phyloP scores from a whole-genome alignment of 2,329 filamentous ascomycete species.

The Botryotinia convoluta region DNA sequence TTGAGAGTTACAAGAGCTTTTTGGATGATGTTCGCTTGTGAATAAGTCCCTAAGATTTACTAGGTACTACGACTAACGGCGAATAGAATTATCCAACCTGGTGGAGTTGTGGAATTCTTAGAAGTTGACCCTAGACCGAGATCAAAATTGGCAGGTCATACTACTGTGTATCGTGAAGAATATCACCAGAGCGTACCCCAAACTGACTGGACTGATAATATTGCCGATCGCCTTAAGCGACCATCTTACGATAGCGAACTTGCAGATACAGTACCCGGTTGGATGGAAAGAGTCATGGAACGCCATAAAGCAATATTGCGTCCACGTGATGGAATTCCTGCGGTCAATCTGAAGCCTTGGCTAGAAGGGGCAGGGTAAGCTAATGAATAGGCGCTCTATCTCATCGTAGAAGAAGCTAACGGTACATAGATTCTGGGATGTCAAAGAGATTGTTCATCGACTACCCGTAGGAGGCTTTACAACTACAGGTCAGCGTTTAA shows the following conservation, averaged over 20 bases:
- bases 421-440: conserved; percentile 35
- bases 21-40: conserved; percentile 36
- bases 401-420: conserved; percentile 16
- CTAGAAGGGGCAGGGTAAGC: conserved; percentile 35
- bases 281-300: conserved; percentile 33
- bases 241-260: conserved; percentile 29
- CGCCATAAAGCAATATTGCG: conserved; percentile 31
- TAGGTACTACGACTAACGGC: conserved; percentile 9
- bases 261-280: conserved; percentile 31
- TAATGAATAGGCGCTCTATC: not conserved
- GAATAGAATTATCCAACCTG: conserved; percentile 32
- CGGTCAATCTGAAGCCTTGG: conserved; percentile 35
- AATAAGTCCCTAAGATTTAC: conserved; percentile 7
- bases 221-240: conserved; percentile 33
- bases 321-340: conserved; percentile 34
- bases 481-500: conserved; percentile 1
- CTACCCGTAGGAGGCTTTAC: conserved; percentile 29
- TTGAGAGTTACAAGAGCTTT: conserved; percentile 35
- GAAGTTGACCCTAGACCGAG: conserved; percentile 37
- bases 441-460: conserved; percentile 32
- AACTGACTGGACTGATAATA: conserved; percentile 33
- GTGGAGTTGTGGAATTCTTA: conserved; percentile 37
- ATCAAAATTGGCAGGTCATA: conserved; percentile 5
- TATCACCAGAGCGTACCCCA: conserved; percentile 27
- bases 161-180: conserved; percentile 4